Percentiles rank a stretch among this genome's conserved stretches.
phyloP scores from a whole-genome alignment of 108 stramenopile genomes.

The Skeletonema menzelii region DNA sequence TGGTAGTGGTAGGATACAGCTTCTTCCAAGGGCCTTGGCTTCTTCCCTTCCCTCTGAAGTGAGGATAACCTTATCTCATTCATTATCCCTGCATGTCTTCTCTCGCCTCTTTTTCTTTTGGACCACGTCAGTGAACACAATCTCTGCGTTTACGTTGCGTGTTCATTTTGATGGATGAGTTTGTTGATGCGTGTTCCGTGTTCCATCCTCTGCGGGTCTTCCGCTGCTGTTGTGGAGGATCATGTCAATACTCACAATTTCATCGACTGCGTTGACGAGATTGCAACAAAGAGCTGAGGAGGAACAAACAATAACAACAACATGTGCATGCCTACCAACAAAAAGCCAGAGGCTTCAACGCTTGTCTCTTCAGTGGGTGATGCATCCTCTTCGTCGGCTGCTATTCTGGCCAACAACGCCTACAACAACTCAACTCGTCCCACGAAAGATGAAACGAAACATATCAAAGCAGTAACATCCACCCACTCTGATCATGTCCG shows the following conservation, averaged over 20 bases:
- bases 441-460: conserved; percentile 42
- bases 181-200: not conserved
- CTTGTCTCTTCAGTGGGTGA: conserved; percentile 23
- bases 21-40: no score
- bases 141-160: no score
- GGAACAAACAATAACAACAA: not conserved
- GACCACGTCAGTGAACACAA: no score
- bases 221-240: not conserved
- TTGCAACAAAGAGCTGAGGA: not conserved
- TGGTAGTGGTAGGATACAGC: no score
- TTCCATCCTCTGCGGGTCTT: not conserved
- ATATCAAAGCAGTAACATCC: conserved; percentile 55
- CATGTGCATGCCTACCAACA: conserved; percentile 22
- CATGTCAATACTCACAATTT: not conserved
- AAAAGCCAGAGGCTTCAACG: conserved; percentile 7
- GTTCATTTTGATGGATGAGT: no score
- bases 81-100: no score
- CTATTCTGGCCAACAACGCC: conserved; percentile 41
- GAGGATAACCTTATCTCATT: no score
- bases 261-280: not conserved
- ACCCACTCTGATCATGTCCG: conserved; percentile 61
- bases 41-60: no score
- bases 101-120: no score
- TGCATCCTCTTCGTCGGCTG: conserved; percentile 28
- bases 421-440: conserved; percentile 43